Base-by-base conservation (phyloP, 2,329 filamentous ascomycete genomes). In the Fusarium luffae region DNA sequence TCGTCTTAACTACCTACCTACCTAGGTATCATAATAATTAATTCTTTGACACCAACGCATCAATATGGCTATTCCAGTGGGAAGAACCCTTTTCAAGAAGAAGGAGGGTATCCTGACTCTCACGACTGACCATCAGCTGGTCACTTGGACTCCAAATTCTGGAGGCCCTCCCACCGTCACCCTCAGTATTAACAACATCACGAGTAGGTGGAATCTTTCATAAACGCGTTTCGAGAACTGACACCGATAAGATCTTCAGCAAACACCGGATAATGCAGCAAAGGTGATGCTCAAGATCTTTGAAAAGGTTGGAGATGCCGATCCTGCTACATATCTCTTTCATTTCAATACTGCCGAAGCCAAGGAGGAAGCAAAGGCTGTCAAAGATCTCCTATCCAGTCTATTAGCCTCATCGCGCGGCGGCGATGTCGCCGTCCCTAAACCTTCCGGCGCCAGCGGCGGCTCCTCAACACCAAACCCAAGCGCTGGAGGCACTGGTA, bases 221-320 rank as follows among this genome's bases (percentile, higher is more conserved):
- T 23, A 44, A 27, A 14, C 42, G 12, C 23, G 19, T 14, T 28
- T 48, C n/a, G 19, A 27, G 40, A n/a, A 41, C 60, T 70, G 28
- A 70, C 54, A 25, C 12, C 21, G 9, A 18, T 9, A 12, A 96
- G 93, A 98, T 82, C 88, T 99, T 50, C 95, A 99, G 80, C 95
- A 98, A 79, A 98, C 96, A 1, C 94, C 96, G 14, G 93, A 93
- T 64, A 90, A 86, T n/a, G 90, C 89, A 37, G 85, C 93, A 19
- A 98, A 97, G 84, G 94, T 97, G 55, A 97, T 97, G 86, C 87
- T 98, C 63, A 97, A 96, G 79, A 91, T 99, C 58, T 93, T 98
- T 73, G 92, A 92, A 67, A 92, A 94, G 77, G 81, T 88, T 43
- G 82, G 83, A 48, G 83, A 84, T 27, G 79, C 84, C 28, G 88